These are phyloP conservation scores for Rhodotorula kratochvilovae DNA, from an alignment of 768 basidiomycete genomes.

Conservation along the genomic window DNA sequence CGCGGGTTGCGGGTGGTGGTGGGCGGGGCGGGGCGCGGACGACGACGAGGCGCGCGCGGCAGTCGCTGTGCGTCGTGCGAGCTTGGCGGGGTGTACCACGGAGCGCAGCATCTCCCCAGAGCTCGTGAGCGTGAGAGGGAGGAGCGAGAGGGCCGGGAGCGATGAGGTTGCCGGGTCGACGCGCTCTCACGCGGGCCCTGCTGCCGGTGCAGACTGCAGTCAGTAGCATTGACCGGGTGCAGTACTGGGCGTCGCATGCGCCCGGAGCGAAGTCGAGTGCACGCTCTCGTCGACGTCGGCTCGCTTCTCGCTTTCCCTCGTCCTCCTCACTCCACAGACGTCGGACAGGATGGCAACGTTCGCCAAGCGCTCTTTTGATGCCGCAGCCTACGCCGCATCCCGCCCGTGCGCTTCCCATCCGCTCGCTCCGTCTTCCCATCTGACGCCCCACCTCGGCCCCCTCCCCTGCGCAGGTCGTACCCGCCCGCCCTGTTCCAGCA, in stretches of 20 bases:
- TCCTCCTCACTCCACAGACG: background rate
- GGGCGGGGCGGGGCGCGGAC: background rate
- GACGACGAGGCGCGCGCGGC: conserved; percentile 4
- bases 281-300: no score
- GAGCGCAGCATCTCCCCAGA: background rate
- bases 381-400: conserved; percentile 61
- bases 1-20: background rate
- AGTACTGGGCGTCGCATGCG: no score
- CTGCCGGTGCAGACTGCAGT: no score
- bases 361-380: conserved; percentile 65
- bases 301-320: background rate
- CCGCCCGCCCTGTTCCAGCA: conserved; percentile 15
- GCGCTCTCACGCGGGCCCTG: no score
- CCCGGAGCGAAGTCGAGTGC: no score
- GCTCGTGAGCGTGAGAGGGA: no score
- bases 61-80: background rate
- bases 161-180: no score
- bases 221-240: no score
- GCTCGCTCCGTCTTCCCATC: conserved; percentile 40
- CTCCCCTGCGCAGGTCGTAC: conserved; percentile 1
- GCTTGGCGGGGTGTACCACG: no score
- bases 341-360: conserved; percentile 65
- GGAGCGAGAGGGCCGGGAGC: no score
- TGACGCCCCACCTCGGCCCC: conserved; percentile 55
- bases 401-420: conserved; percentile 49